Evolutionary conservation across 345 rosid species (phyloP), one percentile per base, ranked within the genome.

Genomic region (Clausena lansium): DNA sequence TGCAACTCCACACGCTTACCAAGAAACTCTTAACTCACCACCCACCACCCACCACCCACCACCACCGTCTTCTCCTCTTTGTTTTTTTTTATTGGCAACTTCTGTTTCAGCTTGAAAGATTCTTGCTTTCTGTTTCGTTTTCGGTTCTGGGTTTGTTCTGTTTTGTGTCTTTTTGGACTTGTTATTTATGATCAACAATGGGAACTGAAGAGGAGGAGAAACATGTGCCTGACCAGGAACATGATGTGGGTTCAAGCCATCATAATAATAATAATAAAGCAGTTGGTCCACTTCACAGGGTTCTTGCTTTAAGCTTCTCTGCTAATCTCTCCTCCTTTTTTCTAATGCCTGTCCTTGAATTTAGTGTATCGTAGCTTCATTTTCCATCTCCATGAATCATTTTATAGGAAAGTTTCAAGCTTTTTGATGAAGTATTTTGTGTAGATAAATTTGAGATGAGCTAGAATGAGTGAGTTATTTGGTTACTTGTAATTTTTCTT

Each of bases 201-300:
- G 76, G 68, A 70, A 76, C 77, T 28, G 59, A 57, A 76, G 62
- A 61, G 80, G 81, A 79, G 82, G 79, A 79, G 80, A 82, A 81
- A 80, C 64, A 67, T 75, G 66, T 77, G 63, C 17, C 38, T 58
- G 76, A 76, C 47, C 63, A 69, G 17, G 32, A 27, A 20, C 67
- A 30, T 71, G 75, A 71, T 58, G 58, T 61, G 30, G 82, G 60
- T 80, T 20, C 83, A 24, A 74, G 75, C 76, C 83, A 65, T 19
- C 73, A 3, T 22, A 36, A 6, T 22, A 20, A 3, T 19, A 9
- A 33, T 64, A 9, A 14, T 70, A 59, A 61, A 24, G 66, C 13
- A 57, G 14, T 24, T 70, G 55, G 30, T 81, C 78, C 85, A 55
- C 35, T 4, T 24, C 84, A 58, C 27, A 32, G 81, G 86, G 88